Evolutionary conservation across 768 basidiomycete genomes (phyloP), one percentile per base, ranked within the genome.

Genomic region (Collybiopsis confluens): DNA sequence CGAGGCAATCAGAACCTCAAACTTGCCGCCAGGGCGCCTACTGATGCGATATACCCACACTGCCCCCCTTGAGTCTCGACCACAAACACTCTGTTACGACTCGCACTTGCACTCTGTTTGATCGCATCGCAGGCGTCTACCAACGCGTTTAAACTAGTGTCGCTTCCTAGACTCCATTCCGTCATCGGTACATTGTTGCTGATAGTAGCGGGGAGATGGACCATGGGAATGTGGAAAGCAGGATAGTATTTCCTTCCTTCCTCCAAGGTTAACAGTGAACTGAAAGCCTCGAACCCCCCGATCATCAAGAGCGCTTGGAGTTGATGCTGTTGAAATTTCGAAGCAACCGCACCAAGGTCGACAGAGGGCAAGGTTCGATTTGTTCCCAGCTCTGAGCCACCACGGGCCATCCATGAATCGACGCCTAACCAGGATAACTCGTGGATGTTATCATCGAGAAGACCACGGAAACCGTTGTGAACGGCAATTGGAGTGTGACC

Each of bases 161-260:
- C 97, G 61, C 86, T 89, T 43, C 97, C 97, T 56, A 99, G 72
- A 67, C 92, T 95, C 71, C 90, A 92, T 66, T 98, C 95, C 45
- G 96, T 98, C 76, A 98, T 69, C 2, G 97, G 97, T 11, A 99
- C 97, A 61, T 99, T 99, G 73, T 99, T 99, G 60, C 91, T 94
- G 65, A 99, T 88, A 45, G 94, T 97, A 36, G 96, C 97, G 1
- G 97, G 97, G 8, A 99, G 77, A 67, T 98, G 94, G 26, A 86
- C 88, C 82, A 99, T 90, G 15, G 97, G 97, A 58, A 99, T 90
- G 59, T 93, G 88, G 78, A 98, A 91, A 45, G 88, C 82, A 35
- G 95, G 92, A 67, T 98, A 98, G 60, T 83, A 70, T 59, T 82
- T 81, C 59, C 95, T 73, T 4, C 83, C 92, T 58, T 86, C 80